Evolutionary conservation across 1,284 basidiomycete genomes (phyloP).

Genomic region (Athelia psychrophila): DNA sequence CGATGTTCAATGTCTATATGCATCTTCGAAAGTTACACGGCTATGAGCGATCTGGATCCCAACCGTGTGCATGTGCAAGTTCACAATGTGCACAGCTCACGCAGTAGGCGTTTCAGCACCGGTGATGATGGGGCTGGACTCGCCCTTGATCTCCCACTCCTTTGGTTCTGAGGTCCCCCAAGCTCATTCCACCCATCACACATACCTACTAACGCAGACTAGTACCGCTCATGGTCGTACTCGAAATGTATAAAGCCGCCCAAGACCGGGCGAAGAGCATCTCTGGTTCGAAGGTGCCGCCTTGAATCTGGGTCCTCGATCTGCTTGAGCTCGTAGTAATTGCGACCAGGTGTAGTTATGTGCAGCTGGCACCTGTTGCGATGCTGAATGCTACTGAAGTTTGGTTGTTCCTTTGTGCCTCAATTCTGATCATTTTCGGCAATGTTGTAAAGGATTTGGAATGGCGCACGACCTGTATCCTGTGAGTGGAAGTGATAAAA

Average conservation of each 20-base stretch:
- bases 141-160: slow-evolving; percentile 54
- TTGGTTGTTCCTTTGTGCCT: slow-evolving; percentile 65
- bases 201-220: slow-evolving; percentile 60
- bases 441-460: slow-evolving; percentile 83
- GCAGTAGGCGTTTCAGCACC: too few species aligned
- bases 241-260: slow-evolving; percentile 58
- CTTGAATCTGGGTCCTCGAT: slow-evolving; percentile 90
- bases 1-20: too few species aligned
- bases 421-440: slow-evolving; percentile 60
- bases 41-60: too few species aligned
- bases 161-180: slow-evolving; percentile 64
- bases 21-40: too few species aligned
- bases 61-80: too few species aligned
- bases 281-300: slow-evolving; percentile 54
- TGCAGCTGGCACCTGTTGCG: too few species aligned
- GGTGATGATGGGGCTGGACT: too few species aligned
- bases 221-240: slow-evolving; percentile 74
- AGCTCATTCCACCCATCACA: slow-evolving; percentile 61
- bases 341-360: too few species aligned
- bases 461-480: slow-evolving; percentile 70
- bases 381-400: slow-evolving; percentile 84
- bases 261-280: slow-evolving; percentile 59
- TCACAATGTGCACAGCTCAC: too few species aligned
- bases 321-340: too few species aligned
- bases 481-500: neutral